Conservation (phyloP, 2,329 filamentous ascomycete genomes). For the Fusarium oligoseptatum region DNA sequence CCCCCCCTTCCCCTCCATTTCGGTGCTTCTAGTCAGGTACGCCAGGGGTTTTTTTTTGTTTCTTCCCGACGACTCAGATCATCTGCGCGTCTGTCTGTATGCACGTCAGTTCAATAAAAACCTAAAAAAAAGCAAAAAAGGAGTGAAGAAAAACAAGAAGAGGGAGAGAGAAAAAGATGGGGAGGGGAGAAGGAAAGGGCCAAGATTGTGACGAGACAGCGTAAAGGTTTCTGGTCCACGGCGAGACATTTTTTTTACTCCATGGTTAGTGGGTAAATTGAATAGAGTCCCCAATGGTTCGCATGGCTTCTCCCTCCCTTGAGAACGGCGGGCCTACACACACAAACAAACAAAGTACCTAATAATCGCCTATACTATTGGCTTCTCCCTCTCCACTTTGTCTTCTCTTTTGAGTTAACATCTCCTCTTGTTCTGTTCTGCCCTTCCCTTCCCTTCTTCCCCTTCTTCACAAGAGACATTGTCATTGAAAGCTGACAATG, state of each 20-base stretch:
- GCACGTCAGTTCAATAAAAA: constrained; percentile 9
- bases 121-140: constrained; percentile 26
- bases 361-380: constrained; percentile 42
- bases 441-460: constrained; percentile 2
- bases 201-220: constrained; percentile 37
- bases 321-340: constrained; percentile 7
- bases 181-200: neutral
- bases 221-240: neutral
- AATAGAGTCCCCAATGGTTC: constrained; percentile 16
- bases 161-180: neutral
- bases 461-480: constrained; percentile 13
- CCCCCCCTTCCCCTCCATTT: neutral
- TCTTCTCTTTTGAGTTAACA: neutral
- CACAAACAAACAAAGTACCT: constrained; percentile 2
- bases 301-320: constrained; percentile 25
- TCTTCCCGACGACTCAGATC: constrained; percentile 32
- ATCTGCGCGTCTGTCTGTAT: constrained; percentile 10
- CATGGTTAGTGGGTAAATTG: constrained; percentile 1
- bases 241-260: constrained; percentile 31
- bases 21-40: constrained; percentile 30
- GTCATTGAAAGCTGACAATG: constrained; percentile 25
- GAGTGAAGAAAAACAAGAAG: constrained; percentile 29
- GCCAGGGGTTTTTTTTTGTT: neutral
- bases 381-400: constrained; percentile 31
- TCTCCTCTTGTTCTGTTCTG: neutral